Conservation (phyloP, 768 basidiomycete species). For the Royoungia palumana region DNA sequence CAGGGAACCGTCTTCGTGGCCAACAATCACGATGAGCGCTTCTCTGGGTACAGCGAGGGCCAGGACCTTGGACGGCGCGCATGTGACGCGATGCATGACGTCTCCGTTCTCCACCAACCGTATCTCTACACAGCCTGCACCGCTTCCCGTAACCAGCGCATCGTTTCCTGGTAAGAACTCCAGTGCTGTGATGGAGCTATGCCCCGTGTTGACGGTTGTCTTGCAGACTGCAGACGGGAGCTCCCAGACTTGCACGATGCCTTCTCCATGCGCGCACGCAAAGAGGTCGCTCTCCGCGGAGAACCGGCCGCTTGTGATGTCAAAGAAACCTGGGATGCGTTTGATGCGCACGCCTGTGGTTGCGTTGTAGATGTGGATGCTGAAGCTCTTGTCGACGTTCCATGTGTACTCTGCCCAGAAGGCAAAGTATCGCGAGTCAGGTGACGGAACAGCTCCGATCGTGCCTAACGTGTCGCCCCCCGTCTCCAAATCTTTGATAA, state of each 20-base stretch:
- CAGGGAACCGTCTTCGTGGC: conserved; percentile 12
- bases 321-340: conserved; percentile 13
- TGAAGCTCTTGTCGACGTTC: conserved; percentile 13
- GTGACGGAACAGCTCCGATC: conserved; percentile 7
- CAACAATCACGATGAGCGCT: conserved; percentile 9
- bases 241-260: conserved; percentile 19
- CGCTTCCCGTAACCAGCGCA: conserved; percentile 9
- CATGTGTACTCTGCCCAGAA: conserved; percentile 19
- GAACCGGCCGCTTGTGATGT: conserved; percentile 12
- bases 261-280: conserved; percentile 15
- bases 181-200: conserved; percentile 9
- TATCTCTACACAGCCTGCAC: conserved; percentile 11
- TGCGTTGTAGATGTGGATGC: conserved; percentile 17
- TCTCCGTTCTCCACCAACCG: conserved; percentile 14
- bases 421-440: conserved; percentile 17
- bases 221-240: conserved; percentile 8
- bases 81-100: conserved; percentile 3
- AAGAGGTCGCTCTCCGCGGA: conserved; percentile 12
- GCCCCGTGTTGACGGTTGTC: conserved; percentile 9
- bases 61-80: conserved; percentile 7
- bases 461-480: conserved; percentile 3
- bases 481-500: conserved; percentile 10
- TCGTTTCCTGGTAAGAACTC: conserved; percentile 11
- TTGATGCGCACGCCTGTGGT: conserved; percentile 13
- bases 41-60: conserved; percentile 10